Conservation (phyloP, 1,284 basidiomycete genomes). For the Anthracocystis walkeri region DNA sequence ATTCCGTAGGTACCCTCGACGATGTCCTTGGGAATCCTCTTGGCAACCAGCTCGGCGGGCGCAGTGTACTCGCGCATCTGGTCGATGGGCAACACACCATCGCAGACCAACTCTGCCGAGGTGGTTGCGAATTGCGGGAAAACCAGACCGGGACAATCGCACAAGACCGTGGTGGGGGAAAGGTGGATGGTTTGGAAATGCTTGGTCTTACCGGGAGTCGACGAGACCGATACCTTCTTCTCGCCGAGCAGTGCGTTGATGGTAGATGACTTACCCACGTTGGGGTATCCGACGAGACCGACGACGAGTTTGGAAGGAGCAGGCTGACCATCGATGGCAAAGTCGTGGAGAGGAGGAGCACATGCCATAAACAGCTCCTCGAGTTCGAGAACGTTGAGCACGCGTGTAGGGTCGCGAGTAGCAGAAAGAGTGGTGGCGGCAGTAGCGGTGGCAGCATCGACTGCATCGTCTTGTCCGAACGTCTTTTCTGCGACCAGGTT, state of each 20-base stretch:
- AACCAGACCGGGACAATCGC: constrained; percentile 97
- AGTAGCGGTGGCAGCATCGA: constrained; percentile 68
- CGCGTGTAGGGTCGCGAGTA: constrained; percentile 78
- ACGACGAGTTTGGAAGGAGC: constrained; percentile 74
- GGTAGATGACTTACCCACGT: constrained; percentile 69
- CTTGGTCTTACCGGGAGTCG: constrained; percentile 84
- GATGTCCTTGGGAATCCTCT: constrained; percentile 85
- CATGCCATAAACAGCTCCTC: constrained; percentile 84
- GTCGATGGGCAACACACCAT: constrained; percentile 97
- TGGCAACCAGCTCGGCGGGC: constrained; percentile 83
- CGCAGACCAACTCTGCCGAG: constrained; percentile 91
- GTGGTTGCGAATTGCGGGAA: constrained; percentile 86
- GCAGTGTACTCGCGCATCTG: constrained; percentile 95
- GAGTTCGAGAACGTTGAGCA: constrained; percentile 88
- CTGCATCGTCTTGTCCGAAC: constrained; percentile 32
- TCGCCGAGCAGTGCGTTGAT: constrained; percentile 68
- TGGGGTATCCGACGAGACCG: constrained; percentile 78
- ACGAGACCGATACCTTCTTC: constrained; percentile 69
- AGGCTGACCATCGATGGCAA: constrained; percentile 48
- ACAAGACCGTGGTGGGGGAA: constrained; percentile 87
- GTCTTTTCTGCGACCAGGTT: constrained; percentile 38
- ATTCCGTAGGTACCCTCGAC: constrained; percentile 91
- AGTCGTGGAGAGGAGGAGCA: constrained; percentile 81
- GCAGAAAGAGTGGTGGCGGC: constrained; percentile 49
- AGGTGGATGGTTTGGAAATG: constrained; percentile 98